These are phyloP conservation scores for Citrus australasica DNA, from an alignment of 345 rosid genomes.

Conservation along the genomic window DNA sequence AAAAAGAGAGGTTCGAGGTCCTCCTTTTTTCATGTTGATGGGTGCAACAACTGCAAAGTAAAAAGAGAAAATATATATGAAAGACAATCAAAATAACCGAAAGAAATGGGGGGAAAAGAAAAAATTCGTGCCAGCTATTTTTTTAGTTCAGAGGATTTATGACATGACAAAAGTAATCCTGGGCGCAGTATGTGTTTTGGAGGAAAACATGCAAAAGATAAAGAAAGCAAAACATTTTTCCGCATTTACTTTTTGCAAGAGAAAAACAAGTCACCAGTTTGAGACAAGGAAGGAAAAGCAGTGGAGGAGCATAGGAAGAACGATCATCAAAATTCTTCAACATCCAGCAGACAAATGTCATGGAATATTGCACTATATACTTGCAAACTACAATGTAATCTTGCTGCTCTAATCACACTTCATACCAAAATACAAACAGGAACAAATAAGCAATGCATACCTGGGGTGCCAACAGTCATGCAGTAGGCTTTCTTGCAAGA, in stretches of 20 bases:
- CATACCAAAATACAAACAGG: not conserved
- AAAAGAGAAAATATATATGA: not conserved
- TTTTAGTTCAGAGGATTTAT: not conserved
- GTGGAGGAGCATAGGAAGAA: not conserved
- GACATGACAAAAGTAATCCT: not conserved
- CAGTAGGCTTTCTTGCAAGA: slow-evolving; percentile 8
- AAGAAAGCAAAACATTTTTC: not conserved
- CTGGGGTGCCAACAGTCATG: slow-evolving; percentile 22
- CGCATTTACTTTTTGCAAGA: not conserved
- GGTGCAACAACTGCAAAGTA: slow-evolving; percentile 50
- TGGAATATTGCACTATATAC: not conserved
- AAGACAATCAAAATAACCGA: not conserved
- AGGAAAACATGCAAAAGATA: not conserved
- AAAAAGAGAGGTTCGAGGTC: slow-evolving; percentile 61
- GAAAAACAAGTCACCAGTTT: not conserved
- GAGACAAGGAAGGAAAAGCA: not conserved
- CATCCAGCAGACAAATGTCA: not conserved
- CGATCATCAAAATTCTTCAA: not conserved
- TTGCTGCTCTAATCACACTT: not conserved
- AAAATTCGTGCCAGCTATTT: not conserved
- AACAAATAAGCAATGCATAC: slow-evolving; percentile 22
- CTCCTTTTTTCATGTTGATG: slow-evolving; percentile 72
- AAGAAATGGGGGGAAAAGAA: not conserved
- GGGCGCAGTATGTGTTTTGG: not conserved
- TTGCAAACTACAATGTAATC: not conserved